Evolutionary conservation across 352 stramenopile genomes (phyloP).

Genomic region (Phytophthora hybrid): DNA sequence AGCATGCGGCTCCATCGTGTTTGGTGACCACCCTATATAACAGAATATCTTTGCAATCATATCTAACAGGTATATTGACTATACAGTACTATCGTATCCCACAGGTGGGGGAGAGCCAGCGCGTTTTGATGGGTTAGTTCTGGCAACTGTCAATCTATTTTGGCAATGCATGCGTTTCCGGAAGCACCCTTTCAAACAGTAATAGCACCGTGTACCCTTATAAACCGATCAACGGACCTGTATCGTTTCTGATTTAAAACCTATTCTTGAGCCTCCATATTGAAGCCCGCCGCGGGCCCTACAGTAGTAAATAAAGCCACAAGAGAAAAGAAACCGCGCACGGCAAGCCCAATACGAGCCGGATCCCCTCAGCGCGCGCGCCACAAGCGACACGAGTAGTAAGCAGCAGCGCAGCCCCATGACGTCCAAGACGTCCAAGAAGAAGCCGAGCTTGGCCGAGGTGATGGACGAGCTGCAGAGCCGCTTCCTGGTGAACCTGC

Average conservation of each 20-base stretch:
- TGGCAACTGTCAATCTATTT: conserved; percentile 5
- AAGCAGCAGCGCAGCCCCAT: conserved; percentile 6
- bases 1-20: conserved; percentile 36
- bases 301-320: conserved; percentile 23
- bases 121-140: neutral
- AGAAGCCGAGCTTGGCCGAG: conserved; percentile 81
- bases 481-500: conserved; percentile 96
- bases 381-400: neutral
- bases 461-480: conserved; percentile 97
- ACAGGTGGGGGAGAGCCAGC: neutral
- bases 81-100: neutral
- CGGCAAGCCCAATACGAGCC: conserved; percentile 28
- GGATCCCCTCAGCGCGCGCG: conserved; percentile 5
- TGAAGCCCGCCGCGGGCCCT: conserved; percentile 21
- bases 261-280: conserved; percentile 15
- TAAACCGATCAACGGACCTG: neutral
- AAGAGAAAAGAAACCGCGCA: conserved; percentile 46
- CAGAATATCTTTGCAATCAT: neutral
- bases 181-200: neutral
- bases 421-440: conserved; percentile 45
- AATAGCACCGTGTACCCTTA: neutral
- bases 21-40: too few relatives aligned
- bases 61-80: neutral
- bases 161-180: neutral
- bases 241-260: conserved; percentile 11